A percentile compares a stretch with the other conserved stretches of the same genome.
These are phyloP conservation scores for Pythium insidiosum DNA, from an alignment of 352 stramenopile species.

Conservation along the genomic window DNA sequence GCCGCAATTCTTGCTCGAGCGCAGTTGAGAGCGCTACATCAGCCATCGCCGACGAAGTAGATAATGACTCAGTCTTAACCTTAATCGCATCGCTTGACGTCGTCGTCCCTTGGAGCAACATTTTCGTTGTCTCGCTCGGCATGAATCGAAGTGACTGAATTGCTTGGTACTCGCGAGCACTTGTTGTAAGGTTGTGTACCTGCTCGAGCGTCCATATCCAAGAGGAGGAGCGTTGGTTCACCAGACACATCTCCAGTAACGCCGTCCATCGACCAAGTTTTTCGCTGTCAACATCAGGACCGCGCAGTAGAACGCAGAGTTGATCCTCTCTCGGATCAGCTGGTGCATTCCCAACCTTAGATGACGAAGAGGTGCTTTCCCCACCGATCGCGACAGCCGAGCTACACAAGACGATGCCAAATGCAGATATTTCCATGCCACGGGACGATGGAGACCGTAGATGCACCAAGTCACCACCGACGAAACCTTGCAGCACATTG, in stretches of 20 bases:
- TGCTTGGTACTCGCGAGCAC: constrained; percentile 73
- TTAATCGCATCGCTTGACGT: too few species aligned
- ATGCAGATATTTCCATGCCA: constrained; percentile 38
- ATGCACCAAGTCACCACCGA: constrained; percentile 51
- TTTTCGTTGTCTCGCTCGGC: constrained; percentile 33
- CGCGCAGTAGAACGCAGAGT: constrained; percentile 55
- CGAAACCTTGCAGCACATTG: constrained; percentile 27
- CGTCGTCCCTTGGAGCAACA: constrained; percentile 32
- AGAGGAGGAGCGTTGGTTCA: constrained; percentile 41
- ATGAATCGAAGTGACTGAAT: constrained; percentile 58
- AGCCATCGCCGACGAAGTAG: too few species aligned
- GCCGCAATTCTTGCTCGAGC: too few species aligned
- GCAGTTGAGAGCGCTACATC: too few species aligned
- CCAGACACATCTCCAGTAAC: constrained; percentile 59
- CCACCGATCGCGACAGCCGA: constrained; percentile 45
- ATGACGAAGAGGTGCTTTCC: constrained; percentile 4
- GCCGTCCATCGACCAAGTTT: constrained; percentile 29
- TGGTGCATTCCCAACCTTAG: neutral
- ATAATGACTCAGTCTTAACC: too few species aligned
- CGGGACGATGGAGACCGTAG: constrained; percentile 57
- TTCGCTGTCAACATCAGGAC: constrained; percentile 17
- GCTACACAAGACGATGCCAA: constrained; percentile 65
- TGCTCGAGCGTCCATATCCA: constrained; percentile 63
- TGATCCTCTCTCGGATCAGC: too few species aligned
- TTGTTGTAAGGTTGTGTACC: constrained; percentile 70